These are phyloP conservation scores for Penicillium decumbens DNA, from an alignment of 2,329 filamentous ascomycete genomes.

Conservation along the genomic window DNA sequence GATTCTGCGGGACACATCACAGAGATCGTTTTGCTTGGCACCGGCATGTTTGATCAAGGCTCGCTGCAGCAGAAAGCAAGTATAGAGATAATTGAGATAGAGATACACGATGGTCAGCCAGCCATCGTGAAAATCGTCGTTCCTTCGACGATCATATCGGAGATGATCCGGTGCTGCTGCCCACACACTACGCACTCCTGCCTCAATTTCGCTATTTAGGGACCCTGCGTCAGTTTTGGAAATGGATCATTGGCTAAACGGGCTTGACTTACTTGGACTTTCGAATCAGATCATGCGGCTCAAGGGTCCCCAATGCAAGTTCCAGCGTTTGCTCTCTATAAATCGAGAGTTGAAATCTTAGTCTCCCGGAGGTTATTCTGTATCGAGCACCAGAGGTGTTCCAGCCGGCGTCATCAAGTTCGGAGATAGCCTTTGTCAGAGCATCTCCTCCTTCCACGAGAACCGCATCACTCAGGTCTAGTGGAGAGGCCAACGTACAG, in stretches of 20 bases:
- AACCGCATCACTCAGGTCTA: conserved; percentile 30
- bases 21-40: conserved; percentile 30
- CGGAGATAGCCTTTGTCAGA: conserved; percentile 23
- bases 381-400: conserved; percentile 16
- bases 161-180: conserved; percentile 23
- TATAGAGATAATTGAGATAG: conserved; percentile 36
- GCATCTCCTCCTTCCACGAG: conserved; percentile 26
- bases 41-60: conserved; percentile 32
- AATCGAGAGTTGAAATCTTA: conserved; percentile 27
- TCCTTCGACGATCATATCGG: conserved; percentile 23
- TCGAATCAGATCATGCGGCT: conserved; percentile 22
- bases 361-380: conserved; percentile 20
- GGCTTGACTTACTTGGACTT: conserved; percentile 24
- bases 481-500: conserved; percentile 38
- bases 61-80: conserved; percentile 33
- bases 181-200: conserved; percentile 26
- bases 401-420: conserved; percentile 30
- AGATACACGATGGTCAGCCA: conserved; percentile 24
- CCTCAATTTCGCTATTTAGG: conserved; percentile 22
- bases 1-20: conserved; percentile 30
- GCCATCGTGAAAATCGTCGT: conserved; percentile 11
- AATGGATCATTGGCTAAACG: not conserved
- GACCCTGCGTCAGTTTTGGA: not conserved
- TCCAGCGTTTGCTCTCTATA: conserved; percentile 32
- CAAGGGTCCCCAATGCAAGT: conserved; percentile 26